phyloP scores from a whole-genome alignment of 768 basidiomycete genomes.

The Dioszegia aurantiaca region DNA sequence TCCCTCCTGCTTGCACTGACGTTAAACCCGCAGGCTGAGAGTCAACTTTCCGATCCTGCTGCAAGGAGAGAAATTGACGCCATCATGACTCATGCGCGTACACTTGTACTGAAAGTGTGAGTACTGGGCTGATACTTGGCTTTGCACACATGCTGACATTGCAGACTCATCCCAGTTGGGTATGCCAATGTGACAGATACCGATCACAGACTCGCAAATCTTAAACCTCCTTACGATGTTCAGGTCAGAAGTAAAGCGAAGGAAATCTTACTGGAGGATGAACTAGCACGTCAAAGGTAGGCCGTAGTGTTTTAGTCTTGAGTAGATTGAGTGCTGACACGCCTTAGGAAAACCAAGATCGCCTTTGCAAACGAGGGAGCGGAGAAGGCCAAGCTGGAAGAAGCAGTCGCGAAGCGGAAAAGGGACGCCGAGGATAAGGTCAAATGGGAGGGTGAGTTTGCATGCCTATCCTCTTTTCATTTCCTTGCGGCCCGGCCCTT shows the following conservation, averaged over 20 bases:
- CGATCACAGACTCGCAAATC: conserved; percentile 39
- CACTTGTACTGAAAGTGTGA: conserved; percentile 46
- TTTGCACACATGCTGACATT: conserved; percentile 3
- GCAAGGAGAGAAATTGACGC: conserved; percentile 50
- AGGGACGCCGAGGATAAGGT: conserved; percentile 48
- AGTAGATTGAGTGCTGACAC: too few relatives aligned
- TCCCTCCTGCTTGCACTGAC: conserved; percentile 1
- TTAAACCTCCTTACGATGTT: conserved; percentile 43
- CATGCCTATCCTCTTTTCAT: background rate
- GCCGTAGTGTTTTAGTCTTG: too few relatives aligned
- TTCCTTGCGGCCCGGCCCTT: background rate
- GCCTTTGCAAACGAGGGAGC: conserved; percentile 51
- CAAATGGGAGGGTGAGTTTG: conserved; percentile 50
- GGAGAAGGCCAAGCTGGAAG: conserved; percentile 47
- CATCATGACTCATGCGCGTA: conserved; percentile 48
- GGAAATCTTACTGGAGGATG: conserved; percentile 50
- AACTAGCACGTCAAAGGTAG: conserved; percentile 43
- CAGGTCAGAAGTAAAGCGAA: conserved; percentile 46
- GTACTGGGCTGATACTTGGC: conserved; percentile 13
- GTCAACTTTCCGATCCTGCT: conserved; percentile 35
- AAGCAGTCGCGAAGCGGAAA: conserved; percentile 41
- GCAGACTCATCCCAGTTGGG: conserved; percentile 45
- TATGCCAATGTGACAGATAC: conserved; percentile 41
- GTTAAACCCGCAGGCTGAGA: conserved; percentile 41
- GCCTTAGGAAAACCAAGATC: conserved; percentile 41